phyloP scores from a whole-genome alignment of 225 moss, liverwort and hornwort genomes.

The Physcomitrium patens region DNA sequence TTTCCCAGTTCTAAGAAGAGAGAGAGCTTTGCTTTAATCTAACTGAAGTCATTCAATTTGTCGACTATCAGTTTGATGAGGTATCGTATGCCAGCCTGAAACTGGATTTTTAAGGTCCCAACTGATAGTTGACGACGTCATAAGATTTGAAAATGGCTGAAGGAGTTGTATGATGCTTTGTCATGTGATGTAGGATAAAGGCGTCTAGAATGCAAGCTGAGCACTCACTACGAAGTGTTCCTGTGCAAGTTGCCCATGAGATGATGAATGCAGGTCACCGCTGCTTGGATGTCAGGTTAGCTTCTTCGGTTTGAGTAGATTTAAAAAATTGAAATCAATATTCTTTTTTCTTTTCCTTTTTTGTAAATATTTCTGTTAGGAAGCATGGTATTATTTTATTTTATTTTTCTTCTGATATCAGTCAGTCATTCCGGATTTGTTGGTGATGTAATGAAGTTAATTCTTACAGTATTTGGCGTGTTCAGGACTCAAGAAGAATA shows the following conservation, averaged over 20 bases:
- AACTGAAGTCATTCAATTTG: neutral
- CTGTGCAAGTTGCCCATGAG: constrained; percentile 98
- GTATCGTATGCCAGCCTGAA: neutral
- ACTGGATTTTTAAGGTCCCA: neutral
- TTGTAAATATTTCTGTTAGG: neutral
- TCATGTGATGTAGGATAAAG: constrained; percentile 56
- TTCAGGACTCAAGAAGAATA: constrained; percentile 82
- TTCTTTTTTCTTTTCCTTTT: neutral
- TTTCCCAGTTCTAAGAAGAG: neutral
- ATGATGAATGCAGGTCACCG: constrained; percentile 93
- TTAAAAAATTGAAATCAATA: too few species aligned
- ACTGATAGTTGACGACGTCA: neutral
- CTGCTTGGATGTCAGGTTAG: constrained; percentile 92
- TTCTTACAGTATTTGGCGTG: neutral
- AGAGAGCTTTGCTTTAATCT: neutral
- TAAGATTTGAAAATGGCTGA: constrained; percentile 24
- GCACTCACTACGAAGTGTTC: constrained; percentile 73
- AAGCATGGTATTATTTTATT: too few species aligned
- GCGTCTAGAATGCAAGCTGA: constrained; percentile 58
- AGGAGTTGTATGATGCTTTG: constrained; percentile 14
- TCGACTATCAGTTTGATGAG: neutral
- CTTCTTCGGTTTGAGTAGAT: neutral
- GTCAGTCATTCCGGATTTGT: neutral
- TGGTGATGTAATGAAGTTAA: neutral
- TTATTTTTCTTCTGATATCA: neutral